Evolutionary conservation across 1,139 yeast genomes (phyloP), one percentile per base, ranked within the genome.

Genomic region (Pichia sp.): DNA sequence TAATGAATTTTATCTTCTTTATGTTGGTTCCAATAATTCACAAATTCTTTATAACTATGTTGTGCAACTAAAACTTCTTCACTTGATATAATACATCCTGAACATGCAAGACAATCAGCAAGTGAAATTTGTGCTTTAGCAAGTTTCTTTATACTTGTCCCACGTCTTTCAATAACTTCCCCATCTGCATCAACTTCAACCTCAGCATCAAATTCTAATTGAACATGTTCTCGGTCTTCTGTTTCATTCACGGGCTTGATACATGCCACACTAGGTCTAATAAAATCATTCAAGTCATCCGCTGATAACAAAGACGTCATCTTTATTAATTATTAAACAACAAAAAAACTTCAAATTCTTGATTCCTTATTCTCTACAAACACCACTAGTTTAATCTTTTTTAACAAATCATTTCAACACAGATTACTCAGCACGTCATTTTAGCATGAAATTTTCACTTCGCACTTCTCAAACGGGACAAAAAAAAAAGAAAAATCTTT

Each of bases 61-160:
- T 87, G 81, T 3, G 95, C 87, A 32, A 91, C 85, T 39, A 91
- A 66, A 18, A 91, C 89, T 51, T 89, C 95, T 58, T 91, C 99
- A 13, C 96, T 95, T 10, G 95, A 85, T 0, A 98, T 91, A 47
- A 91, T 88, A 61, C 99, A 91, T 2, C 99, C 99, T 4, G 95
- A 80, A 57, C 99, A 91, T 0, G 98, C 98, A 40, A 91, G 68
- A 62, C 99, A 91, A 66, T 91, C 99, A 9, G 89, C 80, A 34
- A 91, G 64, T 3, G 94, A 83, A 39, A 91, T 91, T 53, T 85
- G 91, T 0, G 96, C 98, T 35, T 89, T 82, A 28, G 81, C 73
- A 8, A 88, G 68, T 31, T 66, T 7, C 80, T 39, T 38, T n/a
- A n/a, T n/a, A 13, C 35, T 70, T 68, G 4, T 80, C 74, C 5